phyloP scores from a whole-genome alignment of 441 rosid genomes.

The Lagerstroemia fauriei region DNA sequence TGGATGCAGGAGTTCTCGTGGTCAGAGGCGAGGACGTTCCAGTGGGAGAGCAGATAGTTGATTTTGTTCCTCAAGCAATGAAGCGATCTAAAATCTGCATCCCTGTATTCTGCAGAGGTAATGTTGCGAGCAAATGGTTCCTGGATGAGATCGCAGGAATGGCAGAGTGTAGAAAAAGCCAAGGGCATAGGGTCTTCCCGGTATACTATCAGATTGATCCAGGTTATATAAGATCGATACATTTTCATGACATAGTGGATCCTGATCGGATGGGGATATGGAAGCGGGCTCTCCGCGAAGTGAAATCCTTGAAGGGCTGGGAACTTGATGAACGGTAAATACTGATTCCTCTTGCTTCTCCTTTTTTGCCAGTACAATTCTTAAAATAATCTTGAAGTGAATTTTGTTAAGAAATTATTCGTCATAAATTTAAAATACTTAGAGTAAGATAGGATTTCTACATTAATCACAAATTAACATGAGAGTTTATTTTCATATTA shows the following conservation, averaged over 20 bases:
- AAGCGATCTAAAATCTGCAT: background rate
- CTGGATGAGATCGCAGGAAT: background rate
- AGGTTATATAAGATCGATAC: no score
- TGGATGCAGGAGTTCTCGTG: background rate
- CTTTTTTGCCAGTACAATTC: background rate
- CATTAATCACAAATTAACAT: no score
- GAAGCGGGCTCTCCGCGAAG: background rate
- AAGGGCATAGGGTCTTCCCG: background rate
- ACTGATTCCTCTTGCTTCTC: background rate
- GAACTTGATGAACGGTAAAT: background rate
- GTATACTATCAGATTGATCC: background rate
- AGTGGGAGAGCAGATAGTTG: background rate
- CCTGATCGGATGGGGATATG: background rate
- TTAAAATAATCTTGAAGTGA: background rate
- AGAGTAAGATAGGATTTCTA: no score
- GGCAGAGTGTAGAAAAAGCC: background rate
- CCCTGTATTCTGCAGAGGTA: background rate
- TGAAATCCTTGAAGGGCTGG: background rate
- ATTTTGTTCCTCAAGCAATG: background rate
- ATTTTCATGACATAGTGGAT: background rate
- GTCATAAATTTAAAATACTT: no score
- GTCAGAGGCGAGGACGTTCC: background rate
- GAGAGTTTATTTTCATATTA: no score
- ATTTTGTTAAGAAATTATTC: no score
- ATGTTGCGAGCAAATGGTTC: background rate